Evolutionary conservation across 345 rosid genomes (phyloP).

Genomic region (Punica granatum): DNA sequence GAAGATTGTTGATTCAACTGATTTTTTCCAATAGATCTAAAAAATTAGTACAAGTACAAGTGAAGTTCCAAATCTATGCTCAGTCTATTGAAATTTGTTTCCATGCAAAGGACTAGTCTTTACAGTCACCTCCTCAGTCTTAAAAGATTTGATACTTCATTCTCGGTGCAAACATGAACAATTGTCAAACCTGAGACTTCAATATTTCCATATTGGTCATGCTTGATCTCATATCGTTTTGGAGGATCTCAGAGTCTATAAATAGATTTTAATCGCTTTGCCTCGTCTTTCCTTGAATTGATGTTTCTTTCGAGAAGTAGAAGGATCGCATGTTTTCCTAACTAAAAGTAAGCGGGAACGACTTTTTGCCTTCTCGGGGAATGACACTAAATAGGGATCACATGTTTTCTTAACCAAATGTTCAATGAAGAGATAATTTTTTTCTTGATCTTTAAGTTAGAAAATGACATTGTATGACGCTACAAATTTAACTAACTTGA

Average conservation of each 20-base stretch:
- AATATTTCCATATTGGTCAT: constrained; percentile 78
- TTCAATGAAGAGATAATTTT: no score
- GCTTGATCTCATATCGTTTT: constrained; percentile 62
- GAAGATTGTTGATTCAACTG: constrained; percentile 97
- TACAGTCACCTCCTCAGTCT: constrained; percentile 63
- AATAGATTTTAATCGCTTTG: background rate
- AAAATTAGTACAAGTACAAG: background rate
- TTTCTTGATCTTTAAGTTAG: no score
- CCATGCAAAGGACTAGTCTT: background rate
- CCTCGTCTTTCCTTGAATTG: background rate
- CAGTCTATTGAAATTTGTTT: background rate
- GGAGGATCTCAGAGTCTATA: constrained; percentile 12
- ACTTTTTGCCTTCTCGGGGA: no score
- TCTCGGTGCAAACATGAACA: constrained; percentile 60
- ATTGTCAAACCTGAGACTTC: constrained; percentile 68
- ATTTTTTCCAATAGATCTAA: constrained; percentile 91
- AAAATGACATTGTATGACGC: no score
- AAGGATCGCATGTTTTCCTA: no score
- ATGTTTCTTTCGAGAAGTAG: background rate
- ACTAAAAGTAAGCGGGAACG: no score
- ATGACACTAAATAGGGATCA: no score
- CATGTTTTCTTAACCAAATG: no score
- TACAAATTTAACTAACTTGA: constrained; percentile 68
- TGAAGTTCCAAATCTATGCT: background rate
- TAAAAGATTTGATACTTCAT: constrained; percentile 63